Conservation (phyloP, 495 filamentous ascomycete genomes). For the Penicillium macrosclerotiorum region DNA sequence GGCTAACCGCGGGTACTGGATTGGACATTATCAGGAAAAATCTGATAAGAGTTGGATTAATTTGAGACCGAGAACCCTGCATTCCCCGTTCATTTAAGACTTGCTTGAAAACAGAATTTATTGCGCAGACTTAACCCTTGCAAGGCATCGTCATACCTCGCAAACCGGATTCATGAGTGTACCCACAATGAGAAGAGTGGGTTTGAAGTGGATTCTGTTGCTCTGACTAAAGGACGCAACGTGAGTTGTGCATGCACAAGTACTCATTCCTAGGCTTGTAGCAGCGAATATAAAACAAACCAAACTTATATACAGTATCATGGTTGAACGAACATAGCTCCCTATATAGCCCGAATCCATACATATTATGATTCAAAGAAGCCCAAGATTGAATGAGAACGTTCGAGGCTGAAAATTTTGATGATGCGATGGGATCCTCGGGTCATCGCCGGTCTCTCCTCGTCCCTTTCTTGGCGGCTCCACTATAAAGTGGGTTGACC, state of each 20-base stretch:
- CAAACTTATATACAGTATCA: too few species aligned
- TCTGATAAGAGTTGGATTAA: neutral
- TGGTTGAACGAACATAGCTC: neutral
- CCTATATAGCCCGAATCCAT: too few species aligned
- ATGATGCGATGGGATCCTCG: neutral
- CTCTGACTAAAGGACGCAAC: neutral
- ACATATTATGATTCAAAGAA: too few species aligned
- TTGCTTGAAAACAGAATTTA: neutral
- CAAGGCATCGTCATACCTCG: neutral
- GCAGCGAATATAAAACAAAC: too few species aligned
- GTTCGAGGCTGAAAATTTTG: neutral
- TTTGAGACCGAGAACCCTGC: neutral
- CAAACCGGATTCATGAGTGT: neutral
- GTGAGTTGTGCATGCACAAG: neutral
- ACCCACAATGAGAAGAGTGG: constrained; percentile 1
- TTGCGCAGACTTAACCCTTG: neutral
- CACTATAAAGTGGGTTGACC: neutral
- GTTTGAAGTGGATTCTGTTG: neutral
- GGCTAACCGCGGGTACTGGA: neutral
- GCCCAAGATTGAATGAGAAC: neutral
- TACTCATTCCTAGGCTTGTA: too few species aligned
- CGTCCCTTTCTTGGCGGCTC: constrained; percentile 1
- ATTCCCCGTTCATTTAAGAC: neutral
- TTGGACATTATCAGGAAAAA: neutral
- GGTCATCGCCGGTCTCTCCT: neutral